Percentiles rank a stretch among this genome's conserved stretches.
phyloP scores from a whole-genome alignment of 169 alveolate species.

The Pseudocohnilembus persalinus region DNA sequence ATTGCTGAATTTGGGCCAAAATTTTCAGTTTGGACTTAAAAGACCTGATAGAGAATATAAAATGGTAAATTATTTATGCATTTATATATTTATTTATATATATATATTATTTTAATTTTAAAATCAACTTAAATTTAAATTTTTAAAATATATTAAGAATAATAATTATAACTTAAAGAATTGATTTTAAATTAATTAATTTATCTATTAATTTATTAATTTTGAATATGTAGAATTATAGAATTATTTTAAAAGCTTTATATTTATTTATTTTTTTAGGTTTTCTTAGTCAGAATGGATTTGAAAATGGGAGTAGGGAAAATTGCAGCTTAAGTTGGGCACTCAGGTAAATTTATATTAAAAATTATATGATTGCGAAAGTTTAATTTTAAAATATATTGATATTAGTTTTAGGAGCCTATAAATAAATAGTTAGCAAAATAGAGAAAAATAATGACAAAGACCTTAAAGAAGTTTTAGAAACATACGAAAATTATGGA shows the following conservation, averaged over 20 bases:
- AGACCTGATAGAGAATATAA: conserved; percentile 24
- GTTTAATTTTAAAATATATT: background rate
- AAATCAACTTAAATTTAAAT: no score
- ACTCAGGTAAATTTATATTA: conserved; percentile 38
- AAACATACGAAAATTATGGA: conserved; percentile 48
- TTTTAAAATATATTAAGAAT: no score
- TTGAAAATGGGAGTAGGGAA: conserved; percentile 62
- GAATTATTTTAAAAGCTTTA: background rate
- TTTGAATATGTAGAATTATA: background rate
- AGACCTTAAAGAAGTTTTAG: conserved; percentile 15
- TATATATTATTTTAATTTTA: no score
- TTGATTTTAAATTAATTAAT: no score
- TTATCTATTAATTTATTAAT: background rate
- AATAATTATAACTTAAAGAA: no score
- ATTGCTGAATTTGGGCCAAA: conserved; percentile 24
- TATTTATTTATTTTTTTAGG: background rate
- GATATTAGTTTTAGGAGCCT: conserved; percentile 53
- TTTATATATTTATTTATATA: no score
- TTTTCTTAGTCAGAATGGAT: conserved; percentile 53
- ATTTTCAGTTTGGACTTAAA: conserved; percentile 21
- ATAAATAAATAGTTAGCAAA: conserved; percentile 19
- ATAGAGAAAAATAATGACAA: conserved; percentile 10
- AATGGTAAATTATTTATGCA: conserved; percentile 35
- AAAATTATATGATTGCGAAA: background rate
- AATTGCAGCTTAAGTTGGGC: conserved; percentile 65